Percentiles rank a stretch among this genome's conserved stretches.
phyloP scores from a whole-genome alignment of 257 asterid genomes.

The Apocynum venetum region DNA sequence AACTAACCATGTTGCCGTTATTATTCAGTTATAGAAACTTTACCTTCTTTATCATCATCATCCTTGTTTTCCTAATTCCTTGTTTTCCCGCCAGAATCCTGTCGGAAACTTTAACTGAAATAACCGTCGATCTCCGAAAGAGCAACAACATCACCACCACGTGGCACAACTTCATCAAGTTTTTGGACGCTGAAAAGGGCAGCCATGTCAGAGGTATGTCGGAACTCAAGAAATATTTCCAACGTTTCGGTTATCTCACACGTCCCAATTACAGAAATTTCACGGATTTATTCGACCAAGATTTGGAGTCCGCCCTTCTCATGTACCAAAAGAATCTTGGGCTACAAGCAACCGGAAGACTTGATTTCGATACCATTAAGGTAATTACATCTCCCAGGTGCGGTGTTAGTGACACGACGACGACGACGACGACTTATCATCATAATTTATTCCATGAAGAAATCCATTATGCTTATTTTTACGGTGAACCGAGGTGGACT shows the following conservation, averaged over 20 bases:
- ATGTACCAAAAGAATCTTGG: slow-evolving; percentile 60
- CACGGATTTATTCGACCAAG: slow-evolving; percentile 57
- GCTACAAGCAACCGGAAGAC: slow-evolving; percentile 41
- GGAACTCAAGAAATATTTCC: slow-evolving; percentile 72
- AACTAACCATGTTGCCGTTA: slow-evolving; percentile 50
- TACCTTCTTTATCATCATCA: slow-evolving; percentile 13
- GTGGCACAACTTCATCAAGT: slow-evolving; percentile 55
- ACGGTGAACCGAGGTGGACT: slow-evolving; percentile 65
- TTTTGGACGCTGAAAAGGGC: slow-evolving; percentile 69
- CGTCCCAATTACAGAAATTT: slow-evolving; percentile 21
- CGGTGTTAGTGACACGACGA: slow-evolving; percentile 45
- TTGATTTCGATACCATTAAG: slow-evolving; percentile 51
- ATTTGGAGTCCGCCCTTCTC: slow-evolving; percentile 49
- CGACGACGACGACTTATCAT: no score
- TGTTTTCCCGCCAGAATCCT: slow-evolving; percentile 40
- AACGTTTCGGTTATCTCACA: slow-evolving; percentile 65
- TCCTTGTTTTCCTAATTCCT: slow-evolving; percentile 27
- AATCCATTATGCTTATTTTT: slow-evolving; percentile 46
- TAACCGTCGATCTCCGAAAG: slow-evolving; percentile 27
- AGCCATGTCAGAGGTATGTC: slow-evolving; percentile 59
- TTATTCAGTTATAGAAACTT: slow-evolving; percentile 39
- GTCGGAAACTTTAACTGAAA: slow-evolving; percentile 26
- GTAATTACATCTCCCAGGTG: slow-evolving; percentile 65
- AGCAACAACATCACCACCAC: slow-evolving; percentile 17
- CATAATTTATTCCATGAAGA: slow-evolving; percentile 29